A percentile compares a stretch with the other conserved stretches of the same genome.
Evolutionary conservation across 192 early-diverging fungal species (phyloP).

Genomic region (Powellomyces hirtus): DNA sequence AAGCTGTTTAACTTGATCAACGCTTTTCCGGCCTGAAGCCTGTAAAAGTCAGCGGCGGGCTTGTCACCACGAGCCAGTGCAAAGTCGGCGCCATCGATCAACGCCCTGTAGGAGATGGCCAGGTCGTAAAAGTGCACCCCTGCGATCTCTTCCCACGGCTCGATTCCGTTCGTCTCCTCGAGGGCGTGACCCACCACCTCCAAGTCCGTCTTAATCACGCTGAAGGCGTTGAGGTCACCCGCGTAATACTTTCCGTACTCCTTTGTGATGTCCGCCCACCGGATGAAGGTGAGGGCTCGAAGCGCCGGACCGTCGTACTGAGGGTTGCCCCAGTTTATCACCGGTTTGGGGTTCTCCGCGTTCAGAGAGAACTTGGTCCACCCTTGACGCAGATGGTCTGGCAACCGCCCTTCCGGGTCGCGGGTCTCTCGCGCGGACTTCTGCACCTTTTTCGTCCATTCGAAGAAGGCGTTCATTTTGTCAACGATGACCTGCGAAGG

Average conservation of each 20-base stretch:
- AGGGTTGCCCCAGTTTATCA: constrained; percentile 54
- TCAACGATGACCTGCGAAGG: background rate
- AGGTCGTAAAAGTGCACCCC: constrained; percentile 67
- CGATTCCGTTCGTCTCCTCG: constrained; percentile 29
- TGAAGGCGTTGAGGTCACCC: constrained; percentile 11
- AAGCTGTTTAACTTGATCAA: constrained; percentile 30
- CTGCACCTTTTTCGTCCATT: background rate
- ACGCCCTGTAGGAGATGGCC: constrained; percentile 57
- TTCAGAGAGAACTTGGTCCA: background rate
- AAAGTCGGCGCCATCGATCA: constrained; percentile 54
- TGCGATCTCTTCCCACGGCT: constrained; percentile 77
- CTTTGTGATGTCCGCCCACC: constrained; percentile 1
- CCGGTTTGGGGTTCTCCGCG: background rate
- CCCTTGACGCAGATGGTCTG: background rate
- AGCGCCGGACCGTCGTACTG: constrained; percentile 67
- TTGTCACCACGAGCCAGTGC: constrained; percentile 37
- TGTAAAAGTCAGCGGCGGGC: constrained; percentile 35
- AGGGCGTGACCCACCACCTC: constrained; percentile 57
- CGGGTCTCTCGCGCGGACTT: background rate
- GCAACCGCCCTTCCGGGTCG: background rate
- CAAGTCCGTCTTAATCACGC: constrained; percentile 56
- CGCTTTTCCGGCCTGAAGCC: constrained; percentile 32
- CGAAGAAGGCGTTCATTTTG: background rate
- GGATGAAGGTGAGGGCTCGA: constrained; percentile 15
- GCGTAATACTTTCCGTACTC: constrained; percentile 15